Base-by-base conservation (phyloP, 257 asterid genomes). In the Nicotiana knightiana region DNA sequence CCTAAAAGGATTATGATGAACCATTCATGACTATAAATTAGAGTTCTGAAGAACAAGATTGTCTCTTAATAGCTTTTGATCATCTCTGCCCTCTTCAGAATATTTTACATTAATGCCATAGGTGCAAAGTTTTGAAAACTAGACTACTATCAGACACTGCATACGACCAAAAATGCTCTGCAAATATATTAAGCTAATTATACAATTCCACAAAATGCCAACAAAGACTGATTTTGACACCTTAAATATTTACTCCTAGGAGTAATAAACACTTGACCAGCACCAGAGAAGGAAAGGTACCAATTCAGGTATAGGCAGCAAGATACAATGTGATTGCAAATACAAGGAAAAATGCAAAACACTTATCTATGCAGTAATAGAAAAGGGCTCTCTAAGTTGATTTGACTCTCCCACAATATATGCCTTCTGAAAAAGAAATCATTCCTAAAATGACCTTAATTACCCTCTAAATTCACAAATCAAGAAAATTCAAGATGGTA, bases 171-270 rank as follows among this genome's bases (percentile, higher is more conserved):
- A 35, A 46, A 26, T 5, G 5, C 80, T 8, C 63, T 75, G 80
- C 80, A 75, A 51, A 75, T 75, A 51, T 26, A 75, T 75, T 51
- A 30, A 15, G 9, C 46, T 26, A 51, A 48, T 75, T 75, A 46
- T 28, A 24, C 63, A 53, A 75, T 30, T 75, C 63, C 16, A 73
- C 43, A 73, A 73, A 48, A 73, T 73, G 46, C 80, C 80, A 75
- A 51, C 26, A 51, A 1, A 15, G 80, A 51, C 80, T 51, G 37
- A 51, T 75, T 48, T 71, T 46, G 79, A 71, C 61, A 71, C 61
- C 79, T 51, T 75, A 75, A 59, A 75, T 48, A 26, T 17, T 43
- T 43, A 43, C 51, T 43, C 51, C 51, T 51, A 75, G 7, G 46
- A 4, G 26, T 7, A 48, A 26, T 6, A 71, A 73, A 16, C 62